Evolutionary conservation across 768 basidiomycete species (phyloP).

Genomic region (Pleurotus ostreatus): DNA sequence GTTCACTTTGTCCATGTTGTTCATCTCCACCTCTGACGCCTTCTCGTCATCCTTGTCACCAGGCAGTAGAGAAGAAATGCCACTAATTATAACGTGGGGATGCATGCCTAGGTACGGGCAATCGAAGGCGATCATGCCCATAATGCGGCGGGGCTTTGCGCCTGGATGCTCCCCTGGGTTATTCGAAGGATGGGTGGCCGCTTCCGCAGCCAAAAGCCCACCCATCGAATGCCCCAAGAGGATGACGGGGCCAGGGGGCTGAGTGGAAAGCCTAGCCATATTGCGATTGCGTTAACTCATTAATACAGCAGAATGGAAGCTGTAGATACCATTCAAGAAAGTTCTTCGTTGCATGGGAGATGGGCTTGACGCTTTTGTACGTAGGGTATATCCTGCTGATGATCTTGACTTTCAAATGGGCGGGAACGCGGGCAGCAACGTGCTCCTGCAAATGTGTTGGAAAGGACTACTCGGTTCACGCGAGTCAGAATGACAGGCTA

Average conservation of each 20-base stretch:
- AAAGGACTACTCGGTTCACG: slow-evolving; percentile 36
- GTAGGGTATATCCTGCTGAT: slow-evolving; percentile 54
- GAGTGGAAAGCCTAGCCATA: slow-evolving; percentile 44
- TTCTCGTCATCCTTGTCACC: slow-evolving; percentile 22
- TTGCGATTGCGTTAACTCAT: slow-evolving; percentile 6
- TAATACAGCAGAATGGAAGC: background rate
- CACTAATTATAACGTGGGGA: slow-evolving; percentile 55
- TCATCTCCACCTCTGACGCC: slow-evolving; percentile 36
- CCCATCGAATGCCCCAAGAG: slow-evolving; percentile 60
- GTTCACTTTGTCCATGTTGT: slow-evolving; percentile 35
- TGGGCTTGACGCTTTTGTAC: slow-evolving; percentile 53
- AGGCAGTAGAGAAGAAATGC: slow-evolving; percentile 50
- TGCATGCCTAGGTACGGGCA: slow-evolving; percentile 61
- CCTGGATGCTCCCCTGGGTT: slow-evolving; percentile 20
- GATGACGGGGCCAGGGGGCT: slow-evolving; percentile 53
- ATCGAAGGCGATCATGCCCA: slow-evolving; percentile 56
- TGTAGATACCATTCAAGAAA: slow-evolving; percentile 48
- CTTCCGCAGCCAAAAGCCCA: slow-evolving; percentile 54
- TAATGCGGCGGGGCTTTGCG: slow-evolving; percentile 36
- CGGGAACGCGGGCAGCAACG: slow-evolving; percentile 30
- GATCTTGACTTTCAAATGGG: slow-evolving; percentile 31
- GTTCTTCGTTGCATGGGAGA: slow-evolving; percentile 45
- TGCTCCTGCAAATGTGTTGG: slow-evolving; percentile 49
- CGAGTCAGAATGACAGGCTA: background rate
- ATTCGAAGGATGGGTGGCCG: slow-evolving; percentile 41